Percentiles rank a stretch among this genome's conserved stretches.
Evolutionary conservation across 305 asterid species (phyloP).

Genomic region (Fraxinus albicans): DNA sequence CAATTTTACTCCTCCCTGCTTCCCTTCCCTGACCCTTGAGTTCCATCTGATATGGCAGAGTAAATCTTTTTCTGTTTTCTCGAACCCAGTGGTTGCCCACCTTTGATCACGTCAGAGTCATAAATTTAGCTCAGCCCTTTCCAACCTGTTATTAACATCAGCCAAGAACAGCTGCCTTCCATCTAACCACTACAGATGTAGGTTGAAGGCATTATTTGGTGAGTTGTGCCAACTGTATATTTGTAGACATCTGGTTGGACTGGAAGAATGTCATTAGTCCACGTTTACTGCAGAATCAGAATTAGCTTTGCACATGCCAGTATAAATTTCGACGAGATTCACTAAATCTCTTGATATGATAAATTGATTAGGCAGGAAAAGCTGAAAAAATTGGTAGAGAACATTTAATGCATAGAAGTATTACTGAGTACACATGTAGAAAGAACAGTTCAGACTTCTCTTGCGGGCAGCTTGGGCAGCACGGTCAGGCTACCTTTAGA

Average conservation of each 20-base stretch:
- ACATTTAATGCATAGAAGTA: neutral
- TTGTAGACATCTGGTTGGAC: neutral
- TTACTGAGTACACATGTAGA: conserved; percentile 4
- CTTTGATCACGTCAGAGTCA: neutral
- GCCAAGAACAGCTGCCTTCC: neutral
- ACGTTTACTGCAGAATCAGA: neutral
- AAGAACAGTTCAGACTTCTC: conserved; percentile 1
- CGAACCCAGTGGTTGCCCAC: neutral
- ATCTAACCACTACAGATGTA: neutral
- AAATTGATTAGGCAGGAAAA: neutral
- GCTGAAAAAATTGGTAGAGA: neutral
- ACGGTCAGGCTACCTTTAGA: neutral
- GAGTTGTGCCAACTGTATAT: neutral
- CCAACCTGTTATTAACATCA: neutral
- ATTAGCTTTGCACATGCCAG: neutral
- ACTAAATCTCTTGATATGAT: neutral
- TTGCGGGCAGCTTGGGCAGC: conserved; percentile 11
- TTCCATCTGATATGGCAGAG: neutral
- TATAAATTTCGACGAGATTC: neutral
- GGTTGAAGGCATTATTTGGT: neutral
- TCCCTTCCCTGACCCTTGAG: neutral
- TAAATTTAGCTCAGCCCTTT: neutral
- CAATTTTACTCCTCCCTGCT: neutral
- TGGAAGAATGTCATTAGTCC: neutral
- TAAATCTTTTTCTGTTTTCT: neutral